Conservation (phyloP, 1,139 yeast genomes). For the Taphrina flavorubra region DNA sequence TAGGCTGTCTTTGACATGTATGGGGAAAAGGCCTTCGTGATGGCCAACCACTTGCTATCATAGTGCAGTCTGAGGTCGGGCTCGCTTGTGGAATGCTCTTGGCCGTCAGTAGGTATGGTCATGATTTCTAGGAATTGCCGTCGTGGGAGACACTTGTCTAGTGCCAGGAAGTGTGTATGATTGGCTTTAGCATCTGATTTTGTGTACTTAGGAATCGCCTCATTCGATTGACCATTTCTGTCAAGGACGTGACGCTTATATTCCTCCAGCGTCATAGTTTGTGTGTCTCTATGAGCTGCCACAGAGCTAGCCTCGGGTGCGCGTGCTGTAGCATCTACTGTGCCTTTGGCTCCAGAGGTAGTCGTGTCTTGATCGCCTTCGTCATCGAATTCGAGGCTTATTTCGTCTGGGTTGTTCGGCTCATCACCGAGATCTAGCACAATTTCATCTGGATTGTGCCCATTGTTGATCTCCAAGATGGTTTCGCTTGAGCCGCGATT, state of each 20-base stretch:
- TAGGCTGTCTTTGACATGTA: constrained; percentile 45
- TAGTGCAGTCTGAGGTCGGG: constrained; percentile 47
- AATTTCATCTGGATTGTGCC: constrained; percentile 49
- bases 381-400: constrained; percentile 49
- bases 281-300: background rate
- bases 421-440: constrained; percentile 49
- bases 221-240: constrained; percentile 3
- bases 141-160: constrained; percentile 79
- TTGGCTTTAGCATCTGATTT: constrained; percentile 9
- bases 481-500: constrained; percentile 4
- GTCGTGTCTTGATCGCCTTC: constrained; percentile 45
- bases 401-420: constrained; percentile 49
- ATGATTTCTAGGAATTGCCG: constrained; percentile 61
- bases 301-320: background rate
- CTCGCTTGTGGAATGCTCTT: constrained; percentile 24
- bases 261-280: constrained; percentile 10
- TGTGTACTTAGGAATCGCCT: background rate
- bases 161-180: constrained; percentile 70
- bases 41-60: constrained; percentile 55
- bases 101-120: constrained; percentile 49
- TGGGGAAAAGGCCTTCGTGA: constrained; percentile 49
- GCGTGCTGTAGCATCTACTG: constrained; percentile 32
- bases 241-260: constrained; percentile 26
- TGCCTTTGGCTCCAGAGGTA: background rate
- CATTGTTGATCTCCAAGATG: background rate